Conservation (phyloP, 2,329 filamentous ascomycete species). For the Stagonosporopsis rhizophila region DNA sequence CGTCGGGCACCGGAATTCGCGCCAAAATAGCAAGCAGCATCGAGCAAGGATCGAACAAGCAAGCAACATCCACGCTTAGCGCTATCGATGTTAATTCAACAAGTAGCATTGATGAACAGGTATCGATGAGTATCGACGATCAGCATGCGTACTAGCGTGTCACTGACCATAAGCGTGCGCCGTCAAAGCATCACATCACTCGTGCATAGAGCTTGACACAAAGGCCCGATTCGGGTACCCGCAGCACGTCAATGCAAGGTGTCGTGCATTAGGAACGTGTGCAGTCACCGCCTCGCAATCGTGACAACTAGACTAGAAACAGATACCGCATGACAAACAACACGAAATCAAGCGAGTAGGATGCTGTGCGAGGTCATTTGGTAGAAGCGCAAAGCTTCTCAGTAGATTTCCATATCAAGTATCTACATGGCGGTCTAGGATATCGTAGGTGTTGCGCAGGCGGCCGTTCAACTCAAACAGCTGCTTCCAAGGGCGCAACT, state of each 20-base stretch:
- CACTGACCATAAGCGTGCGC: not conserved
- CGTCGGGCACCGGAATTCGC: not conserved
- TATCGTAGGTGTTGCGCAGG: slow-evolving; percentile 13
- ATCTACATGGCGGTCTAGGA: slow-evolving; percentile 16
- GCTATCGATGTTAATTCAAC: not conserved
- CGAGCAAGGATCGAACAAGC: not conserved
- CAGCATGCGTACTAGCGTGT: not conserved
- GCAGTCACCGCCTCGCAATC: slow-evolving; percentile 7
- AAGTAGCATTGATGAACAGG: not conserved
- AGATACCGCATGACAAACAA: not conserved
- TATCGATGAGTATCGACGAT: not conserved
- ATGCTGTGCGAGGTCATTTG: not conserved
- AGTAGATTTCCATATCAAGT: slow-evolving; percentile 8
- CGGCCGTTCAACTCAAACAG: slow-evolving; percentile 4
- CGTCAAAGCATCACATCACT: not conserved
- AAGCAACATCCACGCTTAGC: not conserved
- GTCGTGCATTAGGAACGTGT: slow-evolving; percentile 9
- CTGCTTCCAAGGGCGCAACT: not conserved
- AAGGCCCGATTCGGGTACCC: slow-evolving; percentile 17
- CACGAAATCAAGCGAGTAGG: not conserved
- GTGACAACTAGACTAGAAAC: not conserved
- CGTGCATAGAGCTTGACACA: not conserved
- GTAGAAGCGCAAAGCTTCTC: slow-evolving; percentile 1
- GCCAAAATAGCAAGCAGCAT: not conserved
- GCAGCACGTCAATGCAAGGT: slow-evolving; percentile 13